These are phyloP conservation scores for Lasiodiplodia sp. DNA, from an alignment of 2,329 filamentous ascomycete genomes.

Conservation along the genomic window DNA sequence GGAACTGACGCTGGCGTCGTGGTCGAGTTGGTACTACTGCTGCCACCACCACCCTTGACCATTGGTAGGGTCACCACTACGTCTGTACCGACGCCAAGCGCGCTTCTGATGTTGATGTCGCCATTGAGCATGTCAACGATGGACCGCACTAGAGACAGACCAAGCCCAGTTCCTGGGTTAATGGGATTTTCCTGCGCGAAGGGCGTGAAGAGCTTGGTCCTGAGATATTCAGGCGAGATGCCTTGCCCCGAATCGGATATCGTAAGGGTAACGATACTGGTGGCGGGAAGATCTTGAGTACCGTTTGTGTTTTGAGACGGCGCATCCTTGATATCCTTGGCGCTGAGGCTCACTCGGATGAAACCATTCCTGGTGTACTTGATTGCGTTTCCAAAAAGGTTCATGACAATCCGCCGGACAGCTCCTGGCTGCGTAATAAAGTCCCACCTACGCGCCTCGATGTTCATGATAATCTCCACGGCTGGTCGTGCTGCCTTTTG, in stretches of 20 bases:
- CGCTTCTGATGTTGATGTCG: slow-evolving; percentile 64
- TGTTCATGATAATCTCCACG: slow-evolving; percentile 55
- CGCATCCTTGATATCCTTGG: slow-evolving; percentile 24
- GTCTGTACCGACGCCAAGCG: slow-evolving; percentile 61
- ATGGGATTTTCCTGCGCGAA: slow-evolving; percentile 71
- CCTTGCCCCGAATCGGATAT: slow-evolving; percentile 72
- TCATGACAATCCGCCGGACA: slow-evolving; percentile 58
- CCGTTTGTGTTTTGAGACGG: not conserved
- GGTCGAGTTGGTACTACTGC: slow-evolving; percentile 9
- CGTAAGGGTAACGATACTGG: slow-evolving; percentile 48
- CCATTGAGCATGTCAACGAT: slow-evolving; percentile 68
- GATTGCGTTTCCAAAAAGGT: slow-evolving; percentile 57
- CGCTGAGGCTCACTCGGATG: slow-evolving; percentile 39
- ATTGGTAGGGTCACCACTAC: slow-evolving; percentile 60
- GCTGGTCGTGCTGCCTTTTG: slow-evolving; percentile 31
- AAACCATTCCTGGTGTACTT: slow-evolving; percentile 56
- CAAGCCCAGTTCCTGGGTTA: slow-evolving; percentile 68
- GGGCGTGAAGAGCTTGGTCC: slow-evolving; percentile 66
- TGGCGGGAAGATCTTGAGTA: slow-evolving; percentile 16
- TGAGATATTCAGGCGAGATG: slow-evolving; percentile 69
- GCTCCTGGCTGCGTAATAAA: slow-evolving; percentile 56
- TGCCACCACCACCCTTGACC: not conserved
- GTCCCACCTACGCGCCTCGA: slow-evolving; percentile 51
- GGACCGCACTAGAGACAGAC: slow-evolving; percentile 67
- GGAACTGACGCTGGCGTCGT: slow-evolving; percentile 26